phyloP scores from a whole-genome alignment of 305 asterid species.

The Fraxinus floribunda region DNA sequence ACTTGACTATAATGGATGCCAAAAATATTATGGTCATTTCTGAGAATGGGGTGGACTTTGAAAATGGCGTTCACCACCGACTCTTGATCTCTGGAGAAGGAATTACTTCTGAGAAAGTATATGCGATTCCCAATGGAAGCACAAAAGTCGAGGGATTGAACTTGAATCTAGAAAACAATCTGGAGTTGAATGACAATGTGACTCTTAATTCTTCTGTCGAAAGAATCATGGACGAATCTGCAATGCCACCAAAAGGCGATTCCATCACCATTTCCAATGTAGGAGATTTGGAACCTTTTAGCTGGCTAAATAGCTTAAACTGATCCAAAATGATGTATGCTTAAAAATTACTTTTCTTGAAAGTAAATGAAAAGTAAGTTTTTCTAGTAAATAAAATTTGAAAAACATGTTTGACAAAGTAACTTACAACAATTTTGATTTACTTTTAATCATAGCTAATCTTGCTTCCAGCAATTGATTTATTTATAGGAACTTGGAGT shows the following conservation, averaged over 20 bases:
- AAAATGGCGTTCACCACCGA: background rate
- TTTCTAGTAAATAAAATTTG: background rate
- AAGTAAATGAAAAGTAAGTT: background rate
- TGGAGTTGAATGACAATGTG: background rate
- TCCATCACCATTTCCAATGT: conserved; percentile 46
- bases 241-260: conserved; percentile 38
- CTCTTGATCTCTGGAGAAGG: background rate
- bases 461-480: background rate
- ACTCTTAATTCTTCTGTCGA: background rate
- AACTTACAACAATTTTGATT: background rate
- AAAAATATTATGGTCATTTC: background rate
- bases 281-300: conserved; percentile 20
- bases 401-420: background rate
- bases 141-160: background rate
- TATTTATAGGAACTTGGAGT: conserved; percentile 45
- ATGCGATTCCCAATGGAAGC: background rate
- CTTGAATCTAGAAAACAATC: background rate
- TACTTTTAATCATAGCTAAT: background rate
- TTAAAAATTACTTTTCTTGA: background rate
- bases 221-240: conserved; percentile 30
- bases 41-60: background rate
- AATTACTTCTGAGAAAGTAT: background rate
- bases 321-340: background rate
- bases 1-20: background rate
- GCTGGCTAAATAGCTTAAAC: conserved; percentile 6